These are phyloP conservation scores for Lactifluus volemus DNA, from an alignment of 768 basidiomycete genomes.

Conservation along the genomic window DNA sequence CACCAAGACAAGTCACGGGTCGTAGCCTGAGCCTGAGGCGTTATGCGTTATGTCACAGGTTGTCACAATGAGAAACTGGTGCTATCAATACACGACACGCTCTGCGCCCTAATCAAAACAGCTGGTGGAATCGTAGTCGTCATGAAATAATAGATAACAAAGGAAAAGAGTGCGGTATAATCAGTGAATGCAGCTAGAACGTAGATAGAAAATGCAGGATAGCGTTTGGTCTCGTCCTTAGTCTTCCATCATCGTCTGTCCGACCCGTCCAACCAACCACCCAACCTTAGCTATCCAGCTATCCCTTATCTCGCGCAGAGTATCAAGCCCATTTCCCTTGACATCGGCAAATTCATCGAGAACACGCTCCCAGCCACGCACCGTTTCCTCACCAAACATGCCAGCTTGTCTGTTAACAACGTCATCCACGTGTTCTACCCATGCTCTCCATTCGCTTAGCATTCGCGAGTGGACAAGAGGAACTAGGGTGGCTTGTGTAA, in stretches of 20 bases:
- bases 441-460: constrained; percentile 66
- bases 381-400: constrained; percentile 72
- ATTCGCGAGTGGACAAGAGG: constrained; percentile 57
- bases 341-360: constrained; percentile 58
- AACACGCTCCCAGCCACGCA: constrained; percentile 56
- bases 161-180: constrained; percentile 10
- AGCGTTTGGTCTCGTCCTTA: constrained; percentile 17
- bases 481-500: constrained; percentile 50
- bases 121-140: constrained; percentile 8
- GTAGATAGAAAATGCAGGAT: constrained; percentile 5
- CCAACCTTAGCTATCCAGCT: constrained; percentile 68
- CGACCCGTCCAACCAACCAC: constrained; percentile 54
- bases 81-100: constrained; percentile 15
- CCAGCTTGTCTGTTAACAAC: constrained; percentile 63
- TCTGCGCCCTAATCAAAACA: constrained; percentile 14
- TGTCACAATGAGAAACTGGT: not conserved
- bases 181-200: constrained; percentile 13
- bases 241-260: constrained; percentile 30
- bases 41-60: not conserved
- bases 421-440: constrained; percentile 62
- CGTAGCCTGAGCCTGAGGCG: no score
- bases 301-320: constrained; percentile 44
- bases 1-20: constrained; percentile 16
- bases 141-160: constrained; percentile 13
- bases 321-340: constrained; percentile 36